These are phyloP conservation scores for Schizosaccharomyces lindneri DNA, from an alignment of 805 yeast genomes.

Conservation along the genomic window DNA sequence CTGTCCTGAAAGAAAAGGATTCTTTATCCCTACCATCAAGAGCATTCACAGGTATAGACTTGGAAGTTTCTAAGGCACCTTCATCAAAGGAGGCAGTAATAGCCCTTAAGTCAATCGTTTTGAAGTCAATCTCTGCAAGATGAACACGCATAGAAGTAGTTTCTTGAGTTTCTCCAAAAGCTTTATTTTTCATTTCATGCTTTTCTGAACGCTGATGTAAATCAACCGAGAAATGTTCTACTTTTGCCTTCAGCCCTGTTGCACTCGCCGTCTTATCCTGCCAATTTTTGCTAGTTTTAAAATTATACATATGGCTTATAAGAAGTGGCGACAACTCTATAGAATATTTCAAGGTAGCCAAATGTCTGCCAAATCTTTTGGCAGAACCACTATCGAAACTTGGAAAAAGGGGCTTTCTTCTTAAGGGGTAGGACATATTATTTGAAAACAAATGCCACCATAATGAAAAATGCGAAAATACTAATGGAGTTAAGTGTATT, in stretches of 20 bases:
- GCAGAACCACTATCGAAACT: conserved; percentile 18
- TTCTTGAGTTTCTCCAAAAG: conserved; percentile 3
- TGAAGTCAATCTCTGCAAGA: conserved; percentile 44
- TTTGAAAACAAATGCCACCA: conserved; percentile 85
- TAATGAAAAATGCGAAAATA: conserved; percentile 37
- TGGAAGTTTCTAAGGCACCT: conserved; percentile 20
- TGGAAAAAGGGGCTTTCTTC: conserved; percentile 45
- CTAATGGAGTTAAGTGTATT: conserved; percentile 49
- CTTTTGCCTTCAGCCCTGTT: conserved; percentile 46
- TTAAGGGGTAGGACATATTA: conserved; percentile 50
- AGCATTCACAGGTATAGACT: background rate
- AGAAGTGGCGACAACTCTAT: conserved; percentile 50
- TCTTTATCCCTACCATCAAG: background rate
- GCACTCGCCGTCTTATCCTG: conserved; percentile 21
- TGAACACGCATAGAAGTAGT: conserved; percentile 32
- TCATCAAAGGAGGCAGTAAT: conserved; percentile 41
- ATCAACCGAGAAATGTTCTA: conserved; percentile 33
- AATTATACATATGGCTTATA: conserved; percentile 43
- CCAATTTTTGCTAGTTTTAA: conserved; percentile 20
- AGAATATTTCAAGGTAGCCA: conserved; percentile 56
- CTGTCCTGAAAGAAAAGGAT: conserved; percentile 9
- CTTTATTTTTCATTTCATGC: conserved; percentile 5
- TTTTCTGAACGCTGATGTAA: conserved; percentile 31
- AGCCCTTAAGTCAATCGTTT: conserved; percentile 42
- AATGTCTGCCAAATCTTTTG: conserved; percentile 49